Base-by-base conservation (phyloP, 2,329 filamentous ascomycete species). In the Eutypa lata region DNA sequence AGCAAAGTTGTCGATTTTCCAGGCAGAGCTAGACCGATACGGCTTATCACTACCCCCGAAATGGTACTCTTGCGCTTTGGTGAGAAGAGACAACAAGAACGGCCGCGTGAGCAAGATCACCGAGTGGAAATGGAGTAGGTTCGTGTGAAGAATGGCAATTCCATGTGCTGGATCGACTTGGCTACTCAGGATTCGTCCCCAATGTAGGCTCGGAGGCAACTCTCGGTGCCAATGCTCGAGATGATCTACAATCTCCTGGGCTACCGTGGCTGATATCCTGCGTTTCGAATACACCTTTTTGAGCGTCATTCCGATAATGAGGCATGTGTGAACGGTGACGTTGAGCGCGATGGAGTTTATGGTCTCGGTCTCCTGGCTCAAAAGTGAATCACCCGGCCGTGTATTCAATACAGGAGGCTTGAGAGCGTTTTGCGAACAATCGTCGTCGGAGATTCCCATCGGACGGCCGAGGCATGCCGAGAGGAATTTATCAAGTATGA, bases 91-190 rank as follows among this genome's bases (percentile, higher is more conserved):
- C 14, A 87, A 68, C 53, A 87, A 84, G 63, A 88, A 87, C 0
- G 86, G 84, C 26, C 85, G 74, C 1, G 82, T 85, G 1, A 88
- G 74, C 0, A 88, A 72, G 24, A 88, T 78, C 42, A 86, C 77
- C 0, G 82, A 81, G 62, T 88, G 83, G 51, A 77, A 81, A 53
- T 86, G 81, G 35, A 87, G 71, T 22, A 88, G 70, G 54, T 86
- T 84, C 53, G 80, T 72, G 57, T 88, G 84, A 6, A 88, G 67
- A n/a, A 84, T 78, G 3, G 81, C 79, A 33, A 87, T 77, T 3
- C 79, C 78, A 54, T 82, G 73, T 19, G 73, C 72, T n/a, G 76
- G 70, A 37, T 71, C 63, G 22, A 66, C 63, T 28, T 69, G 68
- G 2, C 69, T 71, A 31, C 70, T 68, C 6, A 71, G 69, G n/a